Conservation (phyloP, 2,329 filamentous ascomycete genomes). For the Fusarium oligoseptatum region DNA sequence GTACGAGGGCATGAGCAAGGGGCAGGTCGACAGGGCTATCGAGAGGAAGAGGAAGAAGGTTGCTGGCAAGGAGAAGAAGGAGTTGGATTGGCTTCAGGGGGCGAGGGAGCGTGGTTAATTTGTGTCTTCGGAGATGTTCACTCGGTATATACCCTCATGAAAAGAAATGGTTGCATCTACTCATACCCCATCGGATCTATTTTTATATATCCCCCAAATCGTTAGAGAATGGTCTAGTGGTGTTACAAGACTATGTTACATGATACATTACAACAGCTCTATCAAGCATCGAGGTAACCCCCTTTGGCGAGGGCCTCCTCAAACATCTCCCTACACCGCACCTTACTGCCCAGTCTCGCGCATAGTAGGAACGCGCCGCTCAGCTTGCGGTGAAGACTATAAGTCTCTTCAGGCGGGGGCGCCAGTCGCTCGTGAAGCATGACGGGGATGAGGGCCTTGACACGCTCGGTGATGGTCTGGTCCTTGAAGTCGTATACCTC, state of each 20-base stretch:
- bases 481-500: conserved; percentile 91
- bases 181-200: background rate
- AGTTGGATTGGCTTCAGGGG: conserved; percentile 63
- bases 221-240: conserved; percentile 30
- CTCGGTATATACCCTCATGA: background rate
- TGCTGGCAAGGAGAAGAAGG: conserved; percentile 85
- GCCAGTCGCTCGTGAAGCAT: conserved; percentile 92
- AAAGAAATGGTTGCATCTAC: background rate
- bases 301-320: conserved; percentile 62
- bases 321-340: conserved; percentile 87
- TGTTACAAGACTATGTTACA: conserved; percentile 38
- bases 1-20: conserved; percentile 86
- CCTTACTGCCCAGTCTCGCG: conserved; percentile 84
- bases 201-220: conserved; percentile 22
- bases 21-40: conserved; percentile 85
- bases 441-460: conserved; percentile 87
- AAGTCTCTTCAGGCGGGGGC: conserved; percentile 97
- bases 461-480: conserved; percentile 96
- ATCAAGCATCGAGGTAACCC: conserved; percentile 44
- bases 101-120: conserved; percentile 33
- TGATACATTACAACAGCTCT: conserved; percentile 17
- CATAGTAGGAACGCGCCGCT: conserved; percentile 96
- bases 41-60: conserved; percentile 93
- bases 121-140: background rate
- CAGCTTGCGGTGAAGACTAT: conserved; percentile 93